Percentiles rank a stretch among this genome's conserved stretches.
Evolutionary conservation across 768 basidiomycete genomes (phyloP).

Genomic region (Pholiota conissans): DNA sequence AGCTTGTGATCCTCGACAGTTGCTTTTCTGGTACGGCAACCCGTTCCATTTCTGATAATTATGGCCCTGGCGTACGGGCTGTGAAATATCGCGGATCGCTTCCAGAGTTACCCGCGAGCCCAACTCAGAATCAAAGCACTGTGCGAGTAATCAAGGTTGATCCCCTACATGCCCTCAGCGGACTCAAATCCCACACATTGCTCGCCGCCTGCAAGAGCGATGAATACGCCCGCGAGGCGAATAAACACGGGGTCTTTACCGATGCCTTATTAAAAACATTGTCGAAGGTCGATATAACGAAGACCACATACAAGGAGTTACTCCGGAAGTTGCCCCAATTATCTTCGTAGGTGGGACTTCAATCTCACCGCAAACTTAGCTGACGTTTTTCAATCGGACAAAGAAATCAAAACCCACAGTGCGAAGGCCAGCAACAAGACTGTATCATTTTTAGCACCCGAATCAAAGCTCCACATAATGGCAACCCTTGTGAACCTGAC

Average conservation of each 20-base stretch:
- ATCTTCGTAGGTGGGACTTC: neutral
- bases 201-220: slow-evolving; percentile 9
- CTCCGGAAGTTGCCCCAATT: neutral
- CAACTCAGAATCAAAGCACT: neutral
- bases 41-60: neutral
- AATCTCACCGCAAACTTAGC: neutral
- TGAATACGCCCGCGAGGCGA: slow-evolving; percentile 9
- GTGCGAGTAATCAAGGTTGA: neutral
- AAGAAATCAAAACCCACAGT: slow-evolving; percentile 19
- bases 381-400: no score
- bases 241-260: slow-evolving; percentile 10
- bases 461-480: neutral
- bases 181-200: slow-evolving; percentile 6
- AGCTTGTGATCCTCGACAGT: slow-evolving; percentile 14
- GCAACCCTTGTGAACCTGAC: neutral
- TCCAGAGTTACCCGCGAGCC: neutral
- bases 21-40: slow-evolving; percentile 15
- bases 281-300: neutral
- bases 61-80: neutral
- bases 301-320: slow-evolving; percentile 4
- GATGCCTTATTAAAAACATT: slow-evolving; percentile 4
- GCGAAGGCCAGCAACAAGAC: slow-evolving; percentile 14
- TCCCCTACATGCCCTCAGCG: neutral
- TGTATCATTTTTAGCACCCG: slow-evolving; percentile 12
- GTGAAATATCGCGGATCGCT: neutral